phyloP scores from a whole-genome alignment of 768 basidiomycete genomes.

The Amylocystis lapponica region DNA sequence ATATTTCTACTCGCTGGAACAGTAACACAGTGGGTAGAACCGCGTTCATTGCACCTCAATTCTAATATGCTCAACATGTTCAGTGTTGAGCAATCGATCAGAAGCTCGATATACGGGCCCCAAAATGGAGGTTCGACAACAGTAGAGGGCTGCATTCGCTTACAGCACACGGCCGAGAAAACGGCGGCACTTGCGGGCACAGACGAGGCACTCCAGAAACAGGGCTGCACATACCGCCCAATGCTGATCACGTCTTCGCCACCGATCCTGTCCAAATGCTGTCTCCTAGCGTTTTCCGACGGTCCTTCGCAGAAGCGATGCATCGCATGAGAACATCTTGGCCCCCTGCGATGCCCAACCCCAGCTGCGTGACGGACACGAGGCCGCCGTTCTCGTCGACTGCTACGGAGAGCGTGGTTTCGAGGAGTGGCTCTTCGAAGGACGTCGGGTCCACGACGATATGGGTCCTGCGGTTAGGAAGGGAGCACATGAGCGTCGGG shows the following conservation, averaged over 20 bases:
- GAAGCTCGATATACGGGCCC: no score
- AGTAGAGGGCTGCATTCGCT: no score
- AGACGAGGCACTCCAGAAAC: neutral
- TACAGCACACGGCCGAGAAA: no score
- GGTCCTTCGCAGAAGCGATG: conserved; percentile 32
- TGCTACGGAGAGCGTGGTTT: conserved; percentile 61
- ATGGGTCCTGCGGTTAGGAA: conserved; percentile 38
- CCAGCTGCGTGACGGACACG: conserved; percentile 50
- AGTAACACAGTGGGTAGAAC: no score
- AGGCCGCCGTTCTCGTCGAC: conserved; percentile 46
- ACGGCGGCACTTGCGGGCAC: no score
- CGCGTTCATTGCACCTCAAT: no score
- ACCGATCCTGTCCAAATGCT: neutral
- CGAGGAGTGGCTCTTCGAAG: conserved; percentile 85
- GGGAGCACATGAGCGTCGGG: neutral
- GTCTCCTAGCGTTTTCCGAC: neutral
- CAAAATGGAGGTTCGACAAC: no score
- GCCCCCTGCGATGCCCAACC: conserved; percentile 32
- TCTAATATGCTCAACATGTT: no score
- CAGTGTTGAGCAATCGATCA: no score
- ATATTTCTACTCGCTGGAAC: no score
- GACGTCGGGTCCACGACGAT: conserved; percentile 81
- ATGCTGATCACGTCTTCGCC: neutral
- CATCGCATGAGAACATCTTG: conserved; percentile 33
- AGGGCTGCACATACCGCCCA: neutral